Base-by-base conservation (phyloP, 169 alveolate genomes). In the Plasmodium cynomolgi region DNA sequence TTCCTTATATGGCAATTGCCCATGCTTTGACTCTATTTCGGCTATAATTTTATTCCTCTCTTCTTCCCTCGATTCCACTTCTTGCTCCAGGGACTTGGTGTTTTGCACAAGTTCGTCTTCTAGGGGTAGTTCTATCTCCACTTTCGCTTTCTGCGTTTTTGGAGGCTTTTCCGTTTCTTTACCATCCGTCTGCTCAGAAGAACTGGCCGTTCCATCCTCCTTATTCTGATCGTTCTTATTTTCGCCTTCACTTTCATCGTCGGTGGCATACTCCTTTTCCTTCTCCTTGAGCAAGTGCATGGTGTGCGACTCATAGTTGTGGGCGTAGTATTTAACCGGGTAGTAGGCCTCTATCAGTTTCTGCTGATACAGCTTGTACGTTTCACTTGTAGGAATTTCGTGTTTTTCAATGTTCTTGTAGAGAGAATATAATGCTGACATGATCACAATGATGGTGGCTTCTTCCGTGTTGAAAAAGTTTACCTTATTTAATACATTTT, bases 271-370 rank as follows among this genome's bases (percentile, higher is more conserved):
- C 8, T 34, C 83, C 54, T 90, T 58, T 26, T 81, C 2, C 50
- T 80, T 81, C 34, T 91, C 79, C 23, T 81, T 81, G 15, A 81
- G 68, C n/a, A 71, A n/a, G 15, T 72, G 39, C 4, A 90, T 39
- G 20, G 92, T 91, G 50, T 91, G 17, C 17, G 81, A 1, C 44
- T 91, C 95, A 47, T 91, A 81, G 75, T 83, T 29, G 26, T 82
- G 82, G 31, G 92, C 68, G 75, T 91, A 91, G 54, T 73, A 47
- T 20, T 29, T 26, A 9, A 44, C 41, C 3, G 29, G 84, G 47
- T 81, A 82, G 62, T 81, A 91, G 1, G 75, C 80, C 83, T 91
- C 95, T 81, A 91, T 47, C 81, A 91, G 41, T 81, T 91, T 91
- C 29, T 91, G 95, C 56, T 83, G 95, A 47, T 91, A 83, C 31